Conservation (phyloP, 192 early-diverging fungal species). For the Haplosporangium gracile region DNA sequence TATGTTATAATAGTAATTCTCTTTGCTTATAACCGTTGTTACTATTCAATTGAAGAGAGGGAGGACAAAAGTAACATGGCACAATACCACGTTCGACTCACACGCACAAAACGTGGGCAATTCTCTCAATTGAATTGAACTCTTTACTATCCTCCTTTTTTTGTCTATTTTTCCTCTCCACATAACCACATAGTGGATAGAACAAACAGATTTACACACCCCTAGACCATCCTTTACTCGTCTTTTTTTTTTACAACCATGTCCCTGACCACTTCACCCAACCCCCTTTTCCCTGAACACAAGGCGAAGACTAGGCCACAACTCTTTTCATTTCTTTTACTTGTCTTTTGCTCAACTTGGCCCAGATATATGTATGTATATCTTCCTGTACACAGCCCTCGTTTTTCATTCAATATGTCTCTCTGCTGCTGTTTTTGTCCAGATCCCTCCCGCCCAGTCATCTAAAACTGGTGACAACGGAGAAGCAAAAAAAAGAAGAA, state of each 20-base stretch:
- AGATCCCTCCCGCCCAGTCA: not conserved
- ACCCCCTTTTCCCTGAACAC: not conserved
- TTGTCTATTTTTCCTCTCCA: not conserved
- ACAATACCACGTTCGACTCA: not conserved
- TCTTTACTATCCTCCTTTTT: not conserved
- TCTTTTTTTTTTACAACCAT: not conserved
- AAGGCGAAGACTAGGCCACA: not conserved
- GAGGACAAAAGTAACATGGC: not conserved
- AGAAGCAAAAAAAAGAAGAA: not conserved
- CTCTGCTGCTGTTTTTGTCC: not conserved
- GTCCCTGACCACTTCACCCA: not conserved
- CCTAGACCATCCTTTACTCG: not conserved
- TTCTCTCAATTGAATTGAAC: not conserved
- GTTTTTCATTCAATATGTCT: not conserved
- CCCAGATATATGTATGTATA: not conserved
- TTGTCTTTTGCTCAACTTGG: not conserved
- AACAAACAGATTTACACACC: not conserved
- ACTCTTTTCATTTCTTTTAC: not conserved
- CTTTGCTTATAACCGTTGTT: not conserved
- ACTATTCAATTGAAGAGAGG: not conserved
- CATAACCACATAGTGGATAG: not conserved
- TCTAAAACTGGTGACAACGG: not conserved
- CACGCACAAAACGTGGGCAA: slow-evolving; percentile 4
- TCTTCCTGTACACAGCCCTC: not conserved
- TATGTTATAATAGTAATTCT: not conserved